A percentile compares a stretch with the other conserved stretches of the same genome.
Conservation (phyloP, 768 basidiomycete genomes). For the Obba rivulosa region DNA sequence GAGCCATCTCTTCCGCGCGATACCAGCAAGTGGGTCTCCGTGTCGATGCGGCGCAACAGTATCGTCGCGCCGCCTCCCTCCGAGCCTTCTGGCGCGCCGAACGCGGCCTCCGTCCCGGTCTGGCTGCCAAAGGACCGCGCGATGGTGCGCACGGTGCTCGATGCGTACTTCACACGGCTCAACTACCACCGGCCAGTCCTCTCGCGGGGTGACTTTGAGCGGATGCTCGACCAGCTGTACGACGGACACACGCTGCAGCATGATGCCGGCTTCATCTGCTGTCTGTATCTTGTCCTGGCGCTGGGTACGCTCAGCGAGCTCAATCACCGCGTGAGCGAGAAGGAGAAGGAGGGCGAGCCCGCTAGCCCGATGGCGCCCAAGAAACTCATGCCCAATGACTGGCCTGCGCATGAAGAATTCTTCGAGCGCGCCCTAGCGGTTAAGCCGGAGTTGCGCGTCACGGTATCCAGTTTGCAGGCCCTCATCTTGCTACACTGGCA, state of each 20-base stretch:
- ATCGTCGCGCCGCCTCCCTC: conserved; percentile 18
- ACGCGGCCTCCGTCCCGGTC: conserved; percentile 37
- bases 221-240: conserved; percentile 61
- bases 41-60: conserved; percentile 44
- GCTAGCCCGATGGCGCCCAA: conserved; percentile 35
- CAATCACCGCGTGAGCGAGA: conserved; percentile 59
- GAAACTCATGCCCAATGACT: conserved; percentile 58
- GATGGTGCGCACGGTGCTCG: conserved; percentile 55
- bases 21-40: conserved; percentile 51
- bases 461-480: conserved; percentile 77
- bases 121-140: conserved; percentile 77
- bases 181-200: conserved; percentile 80
- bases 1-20: conserved; percentile 58
- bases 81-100: conserved; percentile 5
- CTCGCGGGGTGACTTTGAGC: conserved; percentile 61
- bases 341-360: conserved; percentile 35
- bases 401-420: conserved; percentile 83
- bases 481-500: conserved; percentile 86
- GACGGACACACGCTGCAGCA: conserved; percentile 44
- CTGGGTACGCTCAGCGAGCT: conserved; percentile 80
- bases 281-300: conserved; percentile 71
- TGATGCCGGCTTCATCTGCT: conserved; percentile 78
- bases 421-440: conserved; percentile 73
- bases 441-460: conserved; percentile 80
- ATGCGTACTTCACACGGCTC: conserved; percentile 72